phyloP scores from a whole-genome alignment of 345 rosid species.

The Hibiscus syriacus region DNA sequence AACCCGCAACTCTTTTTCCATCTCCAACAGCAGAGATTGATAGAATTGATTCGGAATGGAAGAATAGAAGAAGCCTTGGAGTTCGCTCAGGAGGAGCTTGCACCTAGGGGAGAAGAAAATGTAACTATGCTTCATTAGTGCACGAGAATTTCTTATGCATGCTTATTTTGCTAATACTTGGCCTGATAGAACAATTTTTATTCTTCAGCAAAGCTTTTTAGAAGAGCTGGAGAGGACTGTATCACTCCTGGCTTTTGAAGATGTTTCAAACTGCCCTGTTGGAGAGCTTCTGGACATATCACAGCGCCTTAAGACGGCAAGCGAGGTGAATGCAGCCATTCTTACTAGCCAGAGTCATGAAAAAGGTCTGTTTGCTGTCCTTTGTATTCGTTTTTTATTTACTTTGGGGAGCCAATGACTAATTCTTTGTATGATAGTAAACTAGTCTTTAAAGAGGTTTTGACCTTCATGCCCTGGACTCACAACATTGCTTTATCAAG shows the following conservation, averaged over 20 bases:
- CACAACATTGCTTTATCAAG: neutral
- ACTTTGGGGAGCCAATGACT: neutral
- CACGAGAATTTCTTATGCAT: constrained; percentile 4
- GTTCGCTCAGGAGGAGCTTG: constrained; percentile 99
- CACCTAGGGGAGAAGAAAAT: constrained; percentile 97
- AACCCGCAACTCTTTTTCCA: constrained; percentile 96
- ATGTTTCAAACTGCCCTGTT: constrained; percentile 77
- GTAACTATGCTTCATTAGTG: constrained; percentile 20
- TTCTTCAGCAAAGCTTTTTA: constrained; percentile 68
- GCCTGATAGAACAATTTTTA: too few relatives aligned
- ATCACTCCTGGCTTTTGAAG: constrained; percentile 86
- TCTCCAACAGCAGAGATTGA: constrained; percentile 96
- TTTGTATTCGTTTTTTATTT: neutral
- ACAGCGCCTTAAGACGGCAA: constrained; percentile 90
- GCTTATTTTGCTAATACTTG: constrained; percentile 5
- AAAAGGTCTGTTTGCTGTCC: constrained; percentile 46
- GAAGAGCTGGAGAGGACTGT: constrained; percentile 96
- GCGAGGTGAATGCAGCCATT: constrained; percentile 96
- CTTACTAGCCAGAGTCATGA: constrained; percentile 98
- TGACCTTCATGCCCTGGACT: neutral
- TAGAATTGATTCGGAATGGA: constrained; percentile 90
- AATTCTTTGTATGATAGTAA: neutral
- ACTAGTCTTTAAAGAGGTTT: neutral
- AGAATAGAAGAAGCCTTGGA: constrained; percentile 88
- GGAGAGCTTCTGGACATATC: constrained; percentile 82